Percentiles rank a stretch among this genome's conserved stretches.
Conservation (phyloP, 805 yeast genomes). For the Ogataea salicorniae region DNA sequence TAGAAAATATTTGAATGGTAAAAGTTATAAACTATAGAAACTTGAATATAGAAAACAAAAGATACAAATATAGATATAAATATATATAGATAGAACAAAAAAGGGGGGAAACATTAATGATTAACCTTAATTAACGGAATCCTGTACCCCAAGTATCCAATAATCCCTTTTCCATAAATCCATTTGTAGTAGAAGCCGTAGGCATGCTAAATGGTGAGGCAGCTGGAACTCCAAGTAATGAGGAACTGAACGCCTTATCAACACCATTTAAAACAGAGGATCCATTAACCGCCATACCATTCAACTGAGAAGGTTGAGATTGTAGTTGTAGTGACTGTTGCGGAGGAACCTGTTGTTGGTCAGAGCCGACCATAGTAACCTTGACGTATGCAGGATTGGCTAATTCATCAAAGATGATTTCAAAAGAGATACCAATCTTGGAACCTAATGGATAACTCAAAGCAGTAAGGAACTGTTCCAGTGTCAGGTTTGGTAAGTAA, state of each 20-base stretch:
- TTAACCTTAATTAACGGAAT: slow-evolving; percentile 3
- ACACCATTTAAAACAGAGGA: not conserved
- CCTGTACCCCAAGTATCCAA: slow-evolving; percentile 17
- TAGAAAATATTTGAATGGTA: too few species aligned
- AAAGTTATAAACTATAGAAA: too few species aligned
- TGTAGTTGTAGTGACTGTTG: slow-evolving; percentile 4
- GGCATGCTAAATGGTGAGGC: slow-evolving; percentile 1
- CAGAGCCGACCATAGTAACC: slow-evolving; percentile 11
- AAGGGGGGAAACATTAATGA: not conserved
- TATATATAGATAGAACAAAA: not conserved
- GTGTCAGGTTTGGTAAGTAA: slow-evolving; percentile 30
- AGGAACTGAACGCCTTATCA: slow-evolving; percentile 1
- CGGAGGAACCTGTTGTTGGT: slow-evolving; percentile 1
- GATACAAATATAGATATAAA: not conserved
- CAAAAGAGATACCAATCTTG: slow-evolving; percentile 33
- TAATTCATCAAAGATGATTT: slow-evolving; percentile 40
- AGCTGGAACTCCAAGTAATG: slow-evolving; percentile 2
- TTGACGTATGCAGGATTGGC: slow-evolving; percentile 41
- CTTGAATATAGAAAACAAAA: too few species aligned
- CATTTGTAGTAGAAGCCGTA: not conserved
- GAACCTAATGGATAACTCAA: slow-evolving; percentile 30
- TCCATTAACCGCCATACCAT: not conserved
- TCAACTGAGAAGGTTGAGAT: not conserved
- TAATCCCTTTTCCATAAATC: slow-evolving; percentile 4
- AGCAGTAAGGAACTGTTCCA: slow-evolving; percentile 28